These are phyloP conservation scores for Colletotrichum tropicicola DNA, from an alignment of 2,329 filamentous ascomycete genomes.

Conservation along the genomic window DNA sequence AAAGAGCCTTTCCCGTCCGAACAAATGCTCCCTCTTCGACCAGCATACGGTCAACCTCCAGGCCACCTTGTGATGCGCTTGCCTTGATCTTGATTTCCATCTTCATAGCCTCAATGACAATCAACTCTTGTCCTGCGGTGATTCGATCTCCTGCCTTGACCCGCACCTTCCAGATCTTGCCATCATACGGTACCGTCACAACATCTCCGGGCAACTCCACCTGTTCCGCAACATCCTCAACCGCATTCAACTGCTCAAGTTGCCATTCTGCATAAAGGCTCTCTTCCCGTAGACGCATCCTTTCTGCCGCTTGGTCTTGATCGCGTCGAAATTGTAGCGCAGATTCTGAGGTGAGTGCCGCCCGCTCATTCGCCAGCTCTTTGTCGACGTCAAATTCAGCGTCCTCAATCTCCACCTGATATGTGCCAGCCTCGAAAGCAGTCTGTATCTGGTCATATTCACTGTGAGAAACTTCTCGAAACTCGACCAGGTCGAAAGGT, in stretches of 20 bases:
- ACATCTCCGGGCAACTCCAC: constrained; percentile 40
- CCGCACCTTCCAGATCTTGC: constrained; percentile 63
- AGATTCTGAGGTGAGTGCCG: too few relatives aligned
- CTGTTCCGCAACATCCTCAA: constrained; percentile 24
- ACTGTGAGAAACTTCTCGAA: constrained; percentile 42
- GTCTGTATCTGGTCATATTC: constrained; percentile 40
- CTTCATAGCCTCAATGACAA: constrained; percentile 66
- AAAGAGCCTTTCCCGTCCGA: too few relatives aligned
- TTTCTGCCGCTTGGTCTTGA: too few relatives aligned
- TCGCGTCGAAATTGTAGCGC: too few relatives aligned
- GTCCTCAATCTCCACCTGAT: constrained; percentile 15
- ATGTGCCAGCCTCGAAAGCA: constrained; percentile 41
- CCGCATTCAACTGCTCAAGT: constrained; percentile 31
- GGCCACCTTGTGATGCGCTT: too few relatives aligned
- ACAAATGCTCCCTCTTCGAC: too few relatives aligned
- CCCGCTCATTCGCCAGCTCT: too few relatives aligned
- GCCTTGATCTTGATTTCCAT: too few relatives aligned
- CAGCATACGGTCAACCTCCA: too few relatives aligned
- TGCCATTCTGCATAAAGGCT: too few relatives aligned
- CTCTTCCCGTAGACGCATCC: too few relatives aligned
- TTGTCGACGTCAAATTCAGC: too few relatives aligned
- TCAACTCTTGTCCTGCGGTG: constrained; percentile 49
- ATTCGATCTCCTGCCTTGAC: constrained; percentile 51
- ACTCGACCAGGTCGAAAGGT: constrained; percentile 44
- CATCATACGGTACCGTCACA: constrained; percentile 54